Evolutionary conservation across 345 rosid species (phyloP).

Genomic region (Citrus glauca): DNA sequence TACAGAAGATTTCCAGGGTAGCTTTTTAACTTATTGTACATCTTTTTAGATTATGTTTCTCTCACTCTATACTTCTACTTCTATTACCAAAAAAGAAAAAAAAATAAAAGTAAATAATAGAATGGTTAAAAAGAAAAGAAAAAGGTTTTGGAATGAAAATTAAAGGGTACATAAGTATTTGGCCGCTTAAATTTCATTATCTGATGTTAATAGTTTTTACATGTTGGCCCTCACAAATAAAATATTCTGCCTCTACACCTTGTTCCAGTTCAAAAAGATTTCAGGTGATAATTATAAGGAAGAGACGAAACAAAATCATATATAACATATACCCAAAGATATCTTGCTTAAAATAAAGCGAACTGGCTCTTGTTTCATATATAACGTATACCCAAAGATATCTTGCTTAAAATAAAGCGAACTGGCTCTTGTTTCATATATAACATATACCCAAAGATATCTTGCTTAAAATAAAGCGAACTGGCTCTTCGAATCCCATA

Average conservation of each 20-base stretch:
- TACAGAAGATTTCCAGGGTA: background rate
- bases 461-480: conserved; percentile 77
- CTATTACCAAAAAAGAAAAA: background rate
- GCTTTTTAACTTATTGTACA: no score
- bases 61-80: background rate
- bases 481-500: conserved; percentile 95
- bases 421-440: no score
- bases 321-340: conserved; percentile 50
- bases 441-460: conserved; percentile 60
- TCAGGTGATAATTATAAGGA: background rate
- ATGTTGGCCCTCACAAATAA: background rate
- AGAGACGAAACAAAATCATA: conserved; percentile 1
- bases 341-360: conserved; percentile 82
- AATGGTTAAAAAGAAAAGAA: background rate
- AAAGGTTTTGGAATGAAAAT: background rate
- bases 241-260: background rate
- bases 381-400: conserved; percentile 55
- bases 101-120: background rate
- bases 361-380: conserved; percentile 61
- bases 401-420: conserved; percentile 77
- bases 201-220: background rate
- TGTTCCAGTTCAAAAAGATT: background rate
- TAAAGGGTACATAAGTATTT: background rate
- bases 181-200: background rate
- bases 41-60: background rate